These are phyloP conservation scores for Cardamine occulta DNA, from an alignment of 345 rosid species.

Conservation along the genomic window DNA sequence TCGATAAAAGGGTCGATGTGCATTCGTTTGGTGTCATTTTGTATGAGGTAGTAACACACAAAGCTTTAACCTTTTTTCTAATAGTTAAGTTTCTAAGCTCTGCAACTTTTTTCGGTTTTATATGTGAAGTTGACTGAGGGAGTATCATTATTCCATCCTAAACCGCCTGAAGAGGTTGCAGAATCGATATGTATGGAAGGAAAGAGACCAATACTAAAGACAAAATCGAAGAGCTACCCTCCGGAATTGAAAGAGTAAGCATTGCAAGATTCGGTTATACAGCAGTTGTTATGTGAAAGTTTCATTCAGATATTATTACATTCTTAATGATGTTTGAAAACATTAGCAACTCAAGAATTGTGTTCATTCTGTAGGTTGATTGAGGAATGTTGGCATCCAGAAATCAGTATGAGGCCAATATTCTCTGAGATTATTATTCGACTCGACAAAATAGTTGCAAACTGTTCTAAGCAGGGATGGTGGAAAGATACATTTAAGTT, in stretches of 20 bases:
- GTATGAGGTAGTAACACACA: slow-evolving; percentile 69
- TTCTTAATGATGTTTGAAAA: neutral
- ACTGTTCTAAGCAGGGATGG: slow-evolving; percentile 87
- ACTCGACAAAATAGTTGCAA: slow-evolving; percentile 65
- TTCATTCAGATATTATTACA: neutral
- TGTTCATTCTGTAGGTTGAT: slow-evolving; percentile 61
- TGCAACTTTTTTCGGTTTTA: neutral
- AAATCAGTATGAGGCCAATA: slow-evolving; percentile 62
- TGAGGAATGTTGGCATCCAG: slow-evolving; percentile 88
- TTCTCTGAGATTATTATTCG: slow-evolving; percentile 86
- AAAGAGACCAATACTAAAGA: slow-evolving; percentile 70
- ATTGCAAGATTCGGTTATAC: neutral
- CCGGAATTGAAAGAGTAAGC: slow-evolving; percentile 76
- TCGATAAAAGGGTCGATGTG: slow-evolving; percentile 81
- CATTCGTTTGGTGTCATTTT: slow-evolving; percentile 82
- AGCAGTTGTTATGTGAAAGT: slow-evolving; percentile 1
- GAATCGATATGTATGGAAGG: slow-evolving; percentile 70
- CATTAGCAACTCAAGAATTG: slow-evolving; percentile 17
- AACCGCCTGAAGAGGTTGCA: slow-evolving; percentile 65
- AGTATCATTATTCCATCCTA: slow-evolving; percentile 74
- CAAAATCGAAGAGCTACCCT: slow-evolving; percentile 57
- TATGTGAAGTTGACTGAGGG: slow-evolving; percentile 84
- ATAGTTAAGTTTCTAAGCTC: neutral
- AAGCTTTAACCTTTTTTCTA: neutral
- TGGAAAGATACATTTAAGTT: slow-evolving; percentile 97